phyloP scores from a whole-genome alignment of 192 early-diverging fungal genomes.

The Backusella australiensis region DNA sequence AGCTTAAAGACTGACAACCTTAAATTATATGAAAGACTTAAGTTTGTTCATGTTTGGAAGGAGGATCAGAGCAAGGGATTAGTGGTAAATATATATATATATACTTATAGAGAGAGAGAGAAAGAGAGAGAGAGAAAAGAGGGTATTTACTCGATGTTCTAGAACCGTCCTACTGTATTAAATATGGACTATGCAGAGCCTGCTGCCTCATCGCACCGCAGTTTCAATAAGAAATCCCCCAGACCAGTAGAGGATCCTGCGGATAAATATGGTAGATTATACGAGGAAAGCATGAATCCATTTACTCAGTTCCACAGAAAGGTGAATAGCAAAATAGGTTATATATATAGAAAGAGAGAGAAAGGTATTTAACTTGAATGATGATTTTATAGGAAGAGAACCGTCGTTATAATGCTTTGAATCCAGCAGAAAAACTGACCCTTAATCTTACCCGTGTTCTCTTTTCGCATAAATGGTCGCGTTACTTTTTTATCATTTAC shows the following conservation, averaged over 20 bases:
- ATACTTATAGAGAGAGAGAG: background rate
- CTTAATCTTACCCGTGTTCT: constrained; percentile 62
- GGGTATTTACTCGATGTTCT: background rate
- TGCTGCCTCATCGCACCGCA: constrained; percentile 1
- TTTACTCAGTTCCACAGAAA: constrained; percentile 80
- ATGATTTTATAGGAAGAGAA: constrained; percentile 53
- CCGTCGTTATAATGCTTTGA: constrained; percentile 69
- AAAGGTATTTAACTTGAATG: too few species aligned
- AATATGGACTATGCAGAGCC: constrained; percentile 19
- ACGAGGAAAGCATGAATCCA: constrained; percentile 89
- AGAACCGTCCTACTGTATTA: constrained; percentile 24
- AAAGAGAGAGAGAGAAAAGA: too few species aligned
- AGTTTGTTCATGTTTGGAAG: constrained; percentile 77
- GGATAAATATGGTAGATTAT: constrained; percentile 72
- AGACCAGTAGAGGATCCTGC: constrained; percentile 45
- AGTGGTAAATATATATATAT: constrained; percentile 10
- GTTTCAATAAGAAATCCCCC: constrained; percentile 16
- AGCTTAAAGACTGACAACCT: constrained; percentile 80
- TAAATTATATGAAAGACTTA: constrained; percentile 86
- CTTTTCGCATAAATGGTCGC: constrained; percentile 63
- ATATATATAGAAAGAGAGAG: background rate
- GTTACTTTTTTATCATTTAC: constrained; percentile 68
- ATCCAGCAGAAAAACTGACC: constrained; percentile 71
- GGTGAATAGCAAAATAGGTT: constrained; percentile 11
- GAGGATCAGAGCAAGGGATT: constrained; percentile 25